These are phyloP conservation scores for Echium plantagineum DNA, from an alignment of 257 asterid genomes.

Conservation along the genomic window DNA sequence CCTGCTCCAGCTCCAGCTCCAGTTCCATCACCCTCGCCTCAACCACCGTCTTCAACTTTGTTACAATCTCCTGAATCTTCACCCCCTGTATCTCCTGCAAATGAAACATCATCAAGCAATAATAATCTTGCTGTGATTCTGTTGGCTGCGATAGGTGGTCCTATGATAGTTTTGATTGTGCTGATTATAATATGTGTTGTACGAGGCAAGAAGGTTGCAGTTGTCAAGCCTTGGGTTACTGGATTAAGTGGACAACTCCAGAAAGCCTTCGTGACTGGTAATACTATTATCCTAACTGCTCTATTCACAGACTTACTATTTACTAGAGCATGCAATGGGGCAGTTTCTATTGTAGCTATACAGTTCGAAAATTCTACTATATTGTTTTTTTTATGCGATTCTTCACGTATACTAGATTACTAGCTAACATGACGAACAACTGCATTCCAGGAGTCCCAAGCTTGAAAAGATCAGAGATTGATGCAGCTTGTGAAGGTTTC, in stretches of 20 bases:
- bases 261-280: slow-evolving; percentile 79
- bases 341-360: not conserved
- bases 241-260: slow-evolving; percentile 96
- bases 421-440: not conserved
- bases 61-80: slow-evolving; percentile 17
- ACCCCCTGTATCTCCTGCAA: slow-evolving; percentile 13
- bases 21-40: slow-evolving; percentile 21
- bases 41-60: slow-evolving; percentile 13
- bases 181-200: slow-evolving; percentile 21
- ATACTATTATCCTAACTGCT: not conserved
- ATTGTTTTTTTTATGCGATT: not conserved
- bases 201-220: slow-evolving; percentile 43
- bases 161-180: slow-evolving; percentile 34
- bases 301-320: not conserved
- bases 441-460: slow-evolving; percentile 61
- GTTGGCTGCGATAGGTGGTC: slow-evolving; percentile 40
- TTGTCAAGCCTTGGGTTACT: slow-evolving; percentile 86
- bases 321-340: not conserved
- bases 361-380: not conserved
- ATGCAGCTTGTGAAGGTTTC: slow-evolving; percentile 84
- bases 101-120: not conserved
- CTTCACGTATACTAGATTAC: not conserved
- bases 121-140: slow-evolving; percentile 18
- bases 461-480: slow-evolving; percentile 70
- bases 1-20: slow-evolving; percentile 16